Evolutionary conservation across 1,284 basidiomycete genomes (phyloP), one percentile per base, ranked within the genome.

Genomic region (Mrakiaceae sp.): DNA sequence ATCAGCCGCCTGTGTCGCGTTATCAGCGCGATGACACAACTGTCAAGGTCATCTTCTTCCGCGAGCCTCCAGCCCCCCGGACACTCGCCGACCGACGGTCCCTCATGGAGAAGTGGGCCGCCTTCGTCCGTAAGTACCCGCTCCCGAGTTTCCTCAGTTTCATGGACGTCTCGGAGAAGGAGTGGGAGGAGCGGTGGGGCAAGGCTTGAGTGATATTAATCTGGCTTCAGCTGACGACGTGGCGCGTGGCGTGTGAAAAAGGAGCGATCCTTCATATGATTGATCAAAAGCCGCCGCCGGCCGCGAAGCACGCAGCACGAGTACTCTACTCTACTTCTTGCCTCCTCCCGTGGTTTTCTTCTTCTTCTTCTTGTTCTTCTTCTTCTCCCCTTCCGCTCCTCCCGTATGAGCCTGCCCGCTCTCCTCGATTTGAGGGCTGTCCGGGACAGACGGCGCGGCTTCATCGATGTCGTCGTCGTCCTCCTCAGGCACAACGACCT

Each of bases 341-440:
- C 42, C 55, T 40, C 43, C 12, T 6, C 42, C 43, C 55, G 43
- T 57, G 40, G 54, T 10, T 42, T 56, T 56, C 54, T 56, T 56
- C 3, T 16, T 46, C 55, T 69, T 67, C 50, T 67, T 66, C 63
- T 69, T 67, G 40, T 68, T 67, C 64, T 72, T 70, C 48, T 68
- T 60, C 70, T 74, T 74, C 65, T 70, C 69, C 59, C 64, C 67
- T 64, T 70, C 43, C 11, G 12, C 53, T 4, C n/a, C 53, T 27
- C 53, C 39, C 1, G 8, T 14, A 12, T 27, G 5, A 10, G 27
- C 52, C 10, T 6, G 39, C 3, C 39, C 39, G 39, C n/a, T 42
- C 40, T 16, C 54, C 39, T 39, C 40, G 11, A 39, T n/a, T 9
- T 56, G 40, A 39, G 40, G 40, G n/a, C 54, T n/a, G 10, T 42